Evolutionary conservation across 768 basidiomycete species (phyloP).

Genomic region (Boletus rex-veris): DNA sequence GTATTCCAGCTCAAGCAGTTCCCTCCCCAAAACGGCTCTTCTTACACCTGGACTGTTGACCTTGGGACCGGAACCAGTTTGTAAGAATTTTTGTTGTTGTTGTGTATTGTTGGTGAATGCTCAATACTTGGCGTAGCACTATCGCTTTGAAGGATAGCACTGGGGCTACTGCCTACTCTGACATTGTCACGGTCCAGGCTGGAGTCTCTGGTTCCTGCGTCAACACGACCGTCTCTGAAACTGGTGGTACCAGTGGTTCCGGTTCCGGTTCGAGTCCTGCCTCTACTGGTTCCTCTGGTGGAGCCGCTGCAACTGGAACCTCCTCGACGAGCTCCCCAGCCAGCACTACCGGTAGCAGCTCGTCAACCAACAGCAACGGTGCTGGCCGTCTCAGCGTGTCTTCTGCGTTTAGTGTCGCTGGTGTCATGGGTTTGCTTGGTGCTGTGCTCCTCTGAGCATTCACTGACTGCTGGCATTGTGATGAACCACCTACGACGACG

Average conservation of each 20-base stretch:
- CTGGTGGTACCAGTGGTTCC: conserved; percentile 4
- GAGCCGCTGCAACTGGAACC: not conserved
- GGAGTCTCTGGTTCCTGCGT: conserved; percentile 34
- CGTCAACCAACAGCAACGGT: conserved; percentile 29
- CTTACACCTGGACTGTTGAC: conserved; percentile 55
- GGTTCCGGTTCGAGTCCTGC: not conserved
- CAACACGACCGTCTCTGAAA: conserved; percentile 19
- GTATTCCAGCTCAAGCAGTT: conserved; percentile 51
- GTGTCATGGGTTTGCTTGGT: conserved; percentile 50
- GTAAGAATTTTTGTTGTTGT: conserved; percentile 32
- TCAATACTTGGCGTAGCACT: conserved; percentile 38
- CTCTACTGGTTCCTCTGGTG: not conserved
- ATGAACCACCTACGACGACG: conserved; percentile 10
- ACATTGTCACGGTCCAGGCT: conserved; percentile 42
- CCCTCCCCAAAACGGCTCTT: conserved; percentile 39
- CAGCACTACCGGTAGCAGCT: conserved; percentile 23
- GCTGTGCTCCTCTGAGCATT: conserved; percentile 42
- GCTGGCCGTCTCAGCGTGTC: conserved; percentile 29
- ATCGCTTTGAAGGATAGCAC: conserved; percentile 54
- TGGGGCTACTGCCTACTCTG: conserved; percentile 51
- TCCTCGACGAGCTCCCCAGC: conserved; percentile 4
- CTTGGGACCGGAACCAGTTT: conserved; percentile 41
- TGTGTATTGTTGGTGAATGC: not conserved
- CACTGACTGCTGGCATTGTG: not conserved
- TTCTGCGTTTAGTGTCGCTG: conserved; percentile 43